Conservation (phyloP, 2,329 filamentous ascomycete species). For the Arthrinium phaeospermum region DNA sequence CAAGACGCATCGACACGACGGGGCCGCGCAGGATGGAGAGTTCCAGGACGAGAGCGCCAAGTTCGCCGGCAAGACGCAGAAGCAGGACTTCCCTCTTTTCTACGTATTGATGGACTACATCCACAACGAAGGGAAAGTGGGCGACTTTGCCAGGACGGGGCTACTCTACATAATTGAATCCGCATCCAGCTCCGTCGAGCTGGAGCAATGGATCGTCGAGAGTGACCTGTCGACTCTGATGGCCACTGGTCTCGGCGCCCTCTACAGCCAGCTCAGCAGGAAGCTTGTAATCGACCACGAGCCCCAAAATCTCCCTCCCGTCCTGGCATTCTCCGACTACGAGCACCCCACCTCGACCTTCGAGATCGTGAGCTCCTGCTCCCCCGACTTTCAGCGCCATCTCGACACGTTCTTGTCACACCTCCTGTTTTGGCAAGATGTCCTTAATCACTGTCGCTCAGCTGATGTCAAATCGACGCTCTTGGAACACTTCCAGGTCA, state of each 20-base stretch:
- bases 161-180: slow-evolving; percentile 95
- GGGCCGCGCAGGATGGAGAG: slow-evolving; percentile 42
- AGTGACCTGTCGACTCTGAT: slow-evolving; percentile 96
- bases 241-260: slow-evolving; percentile 89
- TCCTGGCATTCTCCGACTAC: slow-evolving; percentile 90
- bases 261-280: slow-evolving; percentile 70
- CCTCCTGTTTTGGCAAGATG: slow-evolving; percentile 96
- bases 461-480: slow-evolving; percentile 90
- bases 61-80: slow-evolving; percentile 84
- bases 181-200: slow-evolving; percentile 77
- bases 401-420: slow-evolving; percentile 94
- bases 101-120: slow-evolving; percentile 97
- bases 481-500: slow-evolving; percentile 94
- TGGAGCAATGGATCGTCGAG: slow-evolving; percentile 97
- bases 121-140: slow-evolving; percentile 90
- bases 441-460: slow-evolving; percentile 92
- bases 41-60: slow-evolving; percentile 61
- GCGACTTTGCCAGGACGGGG: slow-evolving; percentile 94
- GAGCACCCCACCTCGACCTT: slow-evolving; percentile 71
- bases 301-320: slow-evolving; percentile 77
- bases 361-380: slow-evolving; percentile 76
- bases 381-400: slow-evolving; percentile 79
- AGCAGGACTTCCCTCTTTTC: slow-evolving; percentile 93
- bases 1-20: slow-evolving; percentile 57
- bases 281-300: slow-evolving; percentile 83